These are phyloP conservation scores for Termitomyces sp. DNA, from an alignment of 768 basidiomycete genomes.

Conservation along the genomic window DNA sequence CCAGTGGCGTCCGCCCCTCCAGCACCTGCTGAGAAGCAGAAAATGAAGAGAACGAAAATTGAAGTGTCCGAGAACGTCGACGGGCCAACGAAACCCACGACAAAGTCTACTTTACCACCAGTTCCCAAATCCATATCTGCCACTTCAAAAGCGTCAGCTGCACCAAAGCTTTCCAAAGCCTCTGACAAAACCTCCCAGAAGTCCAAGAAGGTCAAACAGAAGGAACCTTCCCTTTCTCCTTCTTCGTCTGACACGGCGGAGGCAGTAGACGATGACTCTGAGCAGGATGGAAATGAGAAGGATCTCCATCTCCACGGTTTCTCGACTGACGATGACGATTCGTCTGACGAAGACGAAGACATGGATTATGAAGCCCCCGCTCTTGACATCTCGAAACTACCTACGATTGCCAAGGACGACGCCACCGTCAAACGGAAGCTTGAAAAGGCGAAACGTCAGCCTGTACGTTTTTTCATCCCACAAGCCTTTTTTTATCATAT, in stretches of 20 bases:
- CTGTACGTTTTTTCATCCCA: slow-evolving; percentile 44
- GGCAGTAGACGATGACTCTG: slow-evolving; percentile 17
- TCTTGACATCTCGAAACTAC: slow-evolving; percentile 71
- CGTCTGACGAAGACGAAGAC: slow-evolving; percentile 68
- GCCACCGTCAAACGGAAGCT: slow-evolving; percentile 66
- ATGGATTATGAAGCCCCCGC: slow-evolving; percentile 48
- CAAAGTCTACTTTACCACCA: not conserved
- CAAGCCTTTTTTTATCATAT: slow-evolving; percentile 4
- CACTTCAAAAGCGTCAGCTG: slow-evolving; percentile 6
- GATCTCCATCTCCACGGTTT: slow-evolving; percentile 63
- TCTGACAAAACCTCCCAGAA: slow-evolving; percentile 17
- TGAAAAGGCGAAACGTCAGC: slow-evolving; percentile 59
- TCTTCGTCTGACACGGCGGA: slow-evolving; percentile 15
- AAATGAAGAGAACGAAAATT: not conserved
- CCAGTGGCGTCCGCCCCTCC: not conserved
- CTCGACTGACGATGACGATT: slow-evolving; percentile 72
- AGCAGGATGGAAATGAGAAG: slow-evolving; percentile 33
- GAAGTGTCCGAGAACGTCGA: not conserved
- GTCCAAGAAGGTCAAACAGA: slow-evolving; percentile 9
- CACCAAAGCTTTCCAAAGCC: slow-evolving; percentile 5
- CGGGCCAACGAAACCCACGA: not conserved
- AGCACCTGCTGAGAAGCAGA: not conserved
- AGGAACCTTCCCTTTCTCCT: slow-evolving; percentile 19
- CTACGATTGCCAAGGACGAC: slow-evolving; percentile 88
- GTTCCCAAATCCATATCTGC: slow-evolving; percentile 9